Conservation (phyloP, 441 rosid genomes). For the Bocquillonia castaneifolia region DNA sequence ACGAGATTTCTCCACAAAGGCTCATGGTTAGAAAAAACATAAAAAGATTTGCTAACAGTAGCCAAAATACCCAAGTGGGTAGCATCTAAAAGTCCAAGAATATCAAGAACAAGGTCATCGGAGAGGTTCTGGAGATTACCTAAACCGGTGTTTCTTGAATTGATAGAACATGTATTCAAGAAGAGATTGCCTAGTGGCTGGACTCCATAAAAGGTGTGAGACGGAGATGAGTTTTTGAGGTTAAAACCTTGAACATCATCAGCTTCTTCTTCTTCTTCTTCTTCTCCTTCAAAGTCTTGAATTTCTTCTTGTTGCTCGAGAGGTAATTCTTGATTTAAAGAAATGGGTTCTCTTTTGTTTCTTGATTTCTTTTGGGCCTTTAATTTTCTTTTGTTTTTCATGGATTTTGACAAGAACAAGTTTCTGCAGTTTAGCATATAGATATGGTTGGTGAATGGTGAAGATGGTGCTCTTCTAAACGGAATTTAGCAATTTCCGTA, state of each 20-base stretch:
- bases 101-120: slow-evolving; percentile 81
- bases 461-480: no score
- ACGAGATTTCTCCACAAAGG: slow-evolving; percentile 89
- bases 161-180: slow-evolving; percentile 45
- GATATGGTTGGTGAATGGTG: no score
- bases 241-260: slow-evolving; percentile 49
- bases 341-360: slow-evolving; percentile 18
- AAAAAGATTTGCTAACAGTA: slow-evolving; percentile 67
- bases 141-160: slow-evolving; percentile 73
- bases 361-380: slow-evolving; percentile 23
- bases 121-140: slow-evolving; percentile 64
- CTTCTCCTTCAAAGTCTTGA: neutral
- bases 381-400: slow-evolving; percentile 28
- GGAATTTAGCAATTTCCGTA: no score
- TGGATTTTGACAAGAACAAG: slow-evolving; percentile 27
- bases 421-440: slow-evolving; percentile 47
- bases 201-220: slow-evolving; percentile 51
- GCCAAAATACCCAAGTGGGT: slow-evolving; percentile 63
- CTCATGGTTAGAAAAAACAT: slow-evolving; percentile 68
- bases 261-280: slow-evolving; percentile 29
- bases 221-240: slow-evolving; percentile 55
- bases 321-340: slow-evolving; percentile 13
- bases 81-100: slow-evolving; percentile 58
- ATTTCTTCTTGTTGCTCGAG: neutral
- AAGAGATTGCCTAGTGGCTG: slow-evolving; percentile 88